Conservation (phyloP, 192 early-diverging fungal species). For the Haplosporangium gracile region DNA sequence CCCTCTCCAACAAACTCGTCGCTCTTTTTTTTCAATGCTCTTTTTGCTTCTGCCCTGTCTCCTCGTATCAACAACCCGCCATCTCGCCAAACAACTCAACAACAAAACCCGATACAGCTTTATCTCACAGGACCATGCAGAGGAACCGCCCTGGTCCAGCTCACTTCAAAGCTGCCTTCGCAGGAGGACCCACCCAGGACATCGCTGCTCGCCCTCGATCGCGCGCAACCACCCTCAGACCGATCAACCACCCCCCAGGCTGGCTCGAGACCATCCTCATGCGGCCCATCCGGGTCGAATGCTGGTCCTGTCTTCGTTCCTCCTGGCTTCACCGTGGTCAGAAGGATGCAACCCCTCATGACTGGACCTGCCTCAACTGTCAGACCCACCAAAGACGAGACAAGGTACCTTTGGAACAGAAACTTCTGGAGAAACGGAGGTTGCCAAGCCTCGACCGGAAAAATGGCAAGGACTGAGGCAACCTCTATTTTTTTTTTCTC, state of each 20-base stretch:
- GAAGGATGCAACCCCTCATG: conserved; percentile 15
- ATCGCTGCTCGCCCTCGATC: not conserved
- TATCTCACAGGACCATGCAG: not conserved
- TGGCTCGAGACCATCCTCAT: conserved; percentile 35
- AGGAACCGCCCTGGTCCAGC: not conserved
- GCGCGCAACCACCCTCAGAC: conserved; percentile 16
- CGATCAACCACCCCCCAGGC: conserved; percentile 21
- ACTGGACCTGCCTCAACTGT: conserved; percentile 52
- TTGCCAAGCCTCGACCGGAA: not conserved
- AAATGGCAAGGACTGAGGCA: too few species aligned
- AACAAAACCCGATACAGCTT: not conserved
- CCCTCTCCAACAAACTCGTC: not conserved
- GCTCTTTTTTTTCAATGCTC: too few species aligned
- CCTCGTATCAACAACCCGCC: not conserved
- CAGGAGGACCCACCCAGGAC: not conserved
- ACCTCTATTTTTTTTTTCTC: not conserved
- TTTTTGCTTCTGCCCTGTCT: not conserved
- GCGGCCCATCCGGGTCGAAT: conserved; percentile 41
- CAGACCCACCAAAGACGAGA: conserved; percentile 33
- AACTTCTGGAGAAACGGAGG: too few species aligned
- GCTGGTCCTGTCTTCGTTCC: conserved; percentile 37
- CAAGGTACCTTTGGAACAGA: conserved; percentile 10
- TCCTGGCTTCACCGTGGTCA: conserved; percentile 42
- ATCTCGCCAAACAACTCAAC: not conserved
- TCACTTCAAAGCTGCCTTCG: not conserved